Evolutionary conservation across 2,329 filamentous ascomycete genomes (phyloP).

Genomic region (Claviceps sp.): DNA sequence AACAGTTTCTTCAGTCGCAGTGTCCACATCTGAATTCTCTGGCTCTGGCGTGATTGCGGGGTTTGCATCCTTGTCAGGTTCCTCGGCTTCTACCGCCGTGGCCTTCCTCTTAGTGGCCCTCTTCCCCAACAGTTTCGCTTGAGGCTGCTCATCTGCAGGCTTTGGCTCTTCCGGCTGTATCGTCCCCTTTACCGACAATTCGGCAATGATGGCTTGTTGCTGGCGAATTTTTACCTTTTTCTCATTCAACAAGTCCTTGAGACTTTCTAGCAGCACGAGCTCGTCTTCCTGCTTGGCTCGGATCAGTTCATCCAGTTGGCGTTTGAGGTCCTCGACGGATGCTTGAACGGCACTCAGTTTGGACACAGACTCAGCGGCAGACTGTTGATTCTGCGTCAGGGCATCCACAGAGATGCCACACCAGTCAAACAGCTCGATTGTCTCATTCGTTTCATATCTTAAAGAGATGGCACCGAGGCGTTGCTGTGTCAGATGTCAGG

Average conservation of each 20-base stretch:
- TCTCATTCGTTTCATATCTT: slow-evolving; percentile 38
- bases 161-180: slow-evolving; percentile 16
- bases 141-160: slow-evolving; percentile 10
- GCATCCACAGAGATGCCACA: slow-evolving; percentile 43
- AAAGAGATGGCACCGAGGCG: slow-evolving; percentile 53
- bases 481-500: slow-evolving; percentile 35
- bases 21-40: slow-evolving; percentile 27
- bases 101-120: slow-evolving; percentile 38
- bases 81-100: slow-evolving; percentile 26
- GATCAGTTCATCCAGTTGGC: slow-evolving; percentile 52
- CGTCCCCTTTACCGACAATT: slow-evolving; percentile 21
- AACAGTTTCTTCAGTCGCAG: slow-evolving; percentile 26
- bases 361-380: slow-evolving; percentile 28
- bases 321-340: slow-evolving; percentile 43
- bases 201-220: slow-evolving; percentile 48
- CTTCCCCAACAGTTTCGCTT: slow-evolving; percentile 20
- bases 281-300: slow-evolving; percentile 55
- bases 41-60: slow-evolving; percentile 17
- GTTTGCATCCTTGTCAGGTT: slow-evolving; percentile 34
- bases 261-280: slow-evolving; percentile 52
- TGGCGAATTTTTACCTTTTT: slow-evolving; percentile 72
- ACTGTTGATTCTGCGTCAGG: slow-evolving; percentile 29
- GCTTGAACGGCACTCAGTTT: slow-evolving; percentile 36
- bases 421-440: slow-evolving; percentile 58
- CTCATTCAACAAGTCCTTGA: slow-evolving; percentile 56